These are phyloP conservation scores for Boletellus emodensis DNA, from an alignment of 768 basidiomycete genomes.

Conservation along the genomic window DNA sequence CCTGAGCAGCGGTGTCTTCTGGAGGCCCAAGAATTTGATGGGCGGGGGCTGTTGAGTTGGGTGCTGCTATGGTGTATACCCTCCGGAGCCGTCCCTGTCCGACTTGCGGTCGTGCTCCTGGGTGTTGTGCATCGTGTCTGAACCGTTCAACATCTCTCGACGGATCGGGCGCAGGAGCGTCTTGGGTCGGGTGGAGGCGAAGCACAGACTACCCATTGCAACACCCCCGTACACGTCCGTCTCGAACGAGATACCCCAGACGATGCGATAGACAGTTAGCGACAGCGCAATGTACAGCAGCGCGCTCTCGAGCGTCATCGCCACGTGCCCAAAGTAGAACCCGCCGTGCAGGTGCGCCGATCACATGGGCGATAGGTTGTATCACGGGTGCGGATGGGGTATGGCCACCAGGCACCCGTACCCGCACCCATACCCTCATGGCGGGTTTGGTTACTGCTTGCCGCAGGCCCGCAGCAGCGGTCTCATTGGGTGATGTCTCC, in stretches of 20 bases:
- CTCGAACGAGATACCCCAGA: conserved; percentile 15
- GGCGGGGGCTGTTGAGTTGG: conserved; percentile 26
- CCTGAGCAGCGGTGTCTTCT: conserved; percentile 23
- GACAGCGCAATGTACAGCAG: conserved; percentile 18
- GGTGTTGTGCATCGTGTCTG: conserved; percentile 8
- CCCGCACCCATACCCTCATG: too few relatives aligned
- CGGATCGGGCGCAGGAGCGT: neutral
- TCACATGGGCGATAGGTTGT: conserved; percentile 3
- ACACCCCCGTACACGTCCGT: conserved; percentile 6
- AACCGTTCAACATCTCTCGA: conserved; percentile 2
- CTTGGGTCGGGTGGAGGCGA: conserved; percentile 1
- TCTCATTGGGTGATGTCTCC: too few relatives aligned
- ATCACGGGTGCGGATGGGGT: too few relatives aligned
- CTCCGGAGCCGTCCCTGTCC: conserved; percentile 6
- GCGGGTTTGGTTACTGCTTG: too few relatives aligned
- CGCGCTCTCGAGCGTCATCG: conserved; percentile 26
- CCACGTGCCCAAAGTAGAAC: conserved; percentile 23
- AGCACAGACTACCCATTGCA: conserved; percentile 3
- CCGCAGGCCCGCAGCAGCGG: too few relatives aligned
- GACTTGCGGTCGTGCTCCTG: conserved; percentile 1
- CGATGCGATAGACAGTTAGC: conserved; percentile 22
- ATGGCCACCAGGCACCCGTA: too few relatives aligned
- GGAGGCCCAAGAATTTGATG: conserved; percentile 18
- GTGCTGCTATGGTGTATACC: conserved; percentile 26
- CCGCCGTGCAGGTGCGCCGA: conserved; percentile 13